Evolutionary conservation across 129 eudicot species (phyloP), one percentile per base, ranked within the genome.

Genomic region (Centrapalus pauciflorus): DNA sequence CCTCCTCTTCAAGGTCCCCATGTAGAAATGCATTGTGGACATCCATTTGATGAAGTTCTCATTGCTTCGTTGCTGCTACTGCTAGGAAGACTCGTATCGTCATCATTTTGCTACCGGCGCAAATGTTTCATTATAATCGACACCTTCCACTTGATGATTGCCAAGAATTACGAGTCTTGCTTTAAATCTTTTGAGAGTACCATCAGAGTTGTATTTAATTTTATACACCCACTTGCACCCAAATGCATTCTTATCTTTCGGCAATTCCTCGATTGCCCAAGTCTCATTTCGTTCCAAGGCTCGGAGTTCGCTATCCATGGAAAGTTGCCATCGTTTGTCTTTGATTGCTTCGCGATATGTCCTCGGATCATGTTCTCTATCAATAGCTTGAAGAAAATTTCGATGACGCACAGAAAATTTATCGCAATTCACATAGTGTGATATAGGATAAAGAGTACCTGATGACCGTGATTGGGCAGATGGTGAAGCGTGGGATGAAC

Each of bases 11-110:
- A 57, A 57, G 64, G 7, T 57, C 64, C 7, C n/a, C 7, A 0
- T 57, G 64, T 16, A 57, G 7, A 20, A 55, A 55, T 28, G 37
- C 38, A 5, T 55, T 55, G 12, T 62, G 58, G 2, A 61, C 64
- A 7, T 73, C 69, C 69, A 71, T 46, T 17, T 70, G 45, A 56
- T 56, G 28, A 29, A 70, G 55, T 10, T 56, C 27, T 59, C 67
- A 70, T 21, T 30, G 4, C 9, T 40, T 35, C 6, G 64, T 14
- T 1, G 64, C 43, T 3, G 62, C 43, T n/a, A 57, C 43, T 1
- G 2, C 43, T 2, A 57, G 13, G 16, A 57, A 29, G 8, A 57
- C 64, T 14, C 43, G 19, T 5, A 29, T n/a, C 2, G 26, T 57
- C 1, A 57, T 43, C 43, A 57, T 57, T 57, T 57, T 57, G 41